Base-by-base conservation (phyloP, 129 eudicot species). In the Tagetes erecta region DNA sequence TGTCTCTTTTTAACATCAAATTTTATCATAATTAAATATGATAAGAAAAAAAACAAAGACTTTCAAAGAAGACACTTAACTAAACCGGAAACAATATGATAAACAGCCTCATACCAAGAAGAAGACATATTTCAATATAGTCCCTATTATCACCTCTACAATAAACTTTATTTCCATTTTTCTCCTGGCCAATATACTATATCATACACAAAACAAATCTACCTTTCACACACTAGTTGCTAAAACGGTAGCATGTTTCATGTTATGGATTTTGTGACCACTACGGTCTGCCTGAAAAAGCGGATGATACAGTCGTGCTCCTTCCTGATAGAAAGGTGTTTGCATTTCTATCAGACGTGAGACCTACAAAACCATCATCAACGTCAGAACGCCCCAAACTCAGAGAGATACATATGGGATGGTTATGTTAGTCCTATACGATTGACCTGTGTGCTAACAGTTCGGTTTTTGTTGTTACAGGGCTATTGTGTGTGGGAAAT, bases 321-420 rank as follows among this genome's bases (percentile, higher is more conserved):
- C 93, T 80, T 88, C 97, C 37, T 88, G 87, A 77, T 95, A 95
- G 47, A 95, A 80, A 13, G 99, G 94, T 35, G 97, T 88, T 77
- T 95, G 99, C 99, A 95, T 95, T 83, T 95, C 99, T 68, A 95
- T 87, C 80, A 95, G 76, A 37, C 99, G 90, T 0, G 99, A 95
- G 46, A 88, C 95, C 99, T 95, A 75, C 84, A 85, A 52, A 68
- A 82, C 27, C 63, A 77, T 14, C 64, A 4, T 38, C 40, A 77
- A 47, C 51, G 47, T 76, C 68, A 59, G 53, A 14, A 67, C 60
- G 44, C 56, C 56, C 34, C 39, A 63, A 33, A 4, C 60, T 55
- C 14, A 5, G 34, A 55, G 27, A 55, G 10, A 55, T 20, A 8
- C 60, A 55, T 55, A 11, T 55, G 27, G 27, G 27, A 20, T 20